Evolutionary conservation across 768 basidiomycete species (phyloP).

Genomic region (Pulveroboletus frians): DNA sequence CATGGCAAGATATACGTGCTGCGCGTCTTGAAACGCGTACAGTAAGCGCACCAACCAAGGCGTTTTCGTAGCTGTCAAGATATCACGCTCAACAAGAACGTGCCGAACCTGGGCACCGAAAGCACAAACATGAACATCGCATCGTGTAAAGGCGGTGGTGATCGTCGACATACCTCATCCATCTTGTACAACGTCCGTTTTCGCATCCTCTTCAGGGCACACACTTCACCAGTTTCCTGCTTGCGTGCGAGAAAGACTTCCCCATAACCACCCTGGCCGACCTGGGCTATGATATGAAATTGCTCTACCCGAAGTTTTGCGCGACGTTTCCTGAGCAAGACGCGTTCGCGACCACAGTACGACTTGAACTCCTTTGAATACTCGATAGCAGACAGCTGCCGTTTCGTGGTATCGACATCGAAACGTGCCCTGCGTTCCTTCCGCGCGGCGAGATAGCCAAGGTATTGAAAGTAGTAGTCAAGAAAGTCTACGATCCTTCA

Average conservation of each 20-base stretch:
- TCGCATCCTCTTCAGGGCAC: conserved; percentile 95
- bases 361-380: conserved; percentile 82
- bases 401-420: conserved; percentile 71
- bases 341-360: conserved; percentile 91
- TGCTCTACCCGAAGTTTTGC: conserved; percentile 91
- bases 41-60: conserved; percentile 94
- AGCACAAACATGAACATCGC: neutral
- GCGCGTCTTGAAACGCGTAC: conserved; percentile 94
- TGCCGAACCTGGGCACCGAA: conserved; percentile 70
- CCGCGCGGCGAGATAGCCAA: conserved; percentile 83
- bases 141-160: neutral
- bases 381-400: conserved; percentile 51
- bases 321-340: conserved; percentile 84
- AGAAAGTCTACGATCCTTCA: conserved; percentile 65
- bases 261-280: conserved; percentile 98
- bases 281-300: conserved; percentile 97
- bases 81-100: conserved; percentile 95
- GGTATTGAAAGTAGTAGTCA: conserved; percentile 95
- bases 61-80: conserved; percentile 93
- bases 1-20: conserved; percentile 95
- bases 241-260: conserved; percentile 96
- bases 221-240: conserved; percentile 92
- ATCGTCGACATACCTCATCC: conserved; percentile 70
- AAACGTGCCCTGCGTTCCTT: conserved; percentile 82
- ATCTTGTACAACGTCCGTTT: conserved; percentile 95